These are phyloP conservation scores for Nigrospora sphaerica DNA, from an alignment of 2,329 filamentous ascomycete species.

Conservation along the genomic window DNA sequence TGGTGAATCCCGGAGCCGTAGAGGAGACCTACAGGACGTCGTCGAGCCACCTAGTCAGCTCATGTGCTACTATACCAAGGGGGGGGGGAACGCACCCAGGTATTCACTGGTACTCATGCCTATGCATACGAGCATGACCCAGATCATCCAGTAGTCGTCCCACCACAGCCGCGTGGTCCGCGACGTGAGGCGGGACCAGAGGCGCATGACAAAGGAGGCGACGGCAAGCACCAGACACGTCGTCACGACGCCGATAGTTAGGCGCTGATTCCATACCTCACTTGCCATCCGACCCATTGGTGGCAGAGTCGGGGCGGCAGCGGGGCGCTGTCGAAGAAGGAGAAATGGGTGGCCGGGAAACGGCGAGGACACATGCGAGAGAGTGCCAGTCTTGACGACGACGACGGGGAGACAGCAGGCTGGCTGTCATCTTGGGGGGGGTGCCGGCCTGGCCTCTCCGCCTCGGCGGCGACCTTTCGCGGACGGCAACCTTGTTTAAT, in stretches of 20 bases:
- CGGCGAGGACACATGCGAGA: no score
- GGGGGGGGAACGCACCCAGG: constrained; percentile 3
- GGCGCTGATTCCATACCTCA: constrained; percentile 10
- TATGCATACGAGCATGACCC: constrained; percentile 18
- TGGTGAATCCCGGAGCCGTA: neutral
- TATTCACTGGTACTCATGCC: constrained; percentile 14
- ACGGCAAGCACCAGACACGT: constrained; percentile 15
- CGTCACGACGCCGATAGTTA: constrained; percentile 18
- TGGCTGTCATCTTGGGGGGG: no score
- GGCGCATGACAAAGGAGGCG: constrained; percentile 16
- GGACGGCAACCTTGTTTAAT: no score
- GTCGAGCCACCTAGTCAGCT: neutral
- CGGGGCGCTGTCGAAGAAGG: neutral
- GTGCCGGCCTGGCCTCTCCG: no score
- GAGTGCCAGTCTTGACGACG: no score
- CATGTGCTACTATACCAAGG: neutral
- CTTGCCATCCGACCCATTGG: neutral
- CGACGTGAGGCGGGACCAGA: constrained; percentile 15
- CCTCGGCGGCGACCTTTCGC: no score
- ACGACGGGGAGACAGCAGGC: no score
- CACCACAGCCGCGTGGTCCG: constrained; percentile 16
- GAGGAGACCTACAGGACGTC: neutral
- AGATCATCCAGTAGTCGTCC: constrained; percentile 21
- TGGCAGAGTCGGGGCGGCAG: neutral
- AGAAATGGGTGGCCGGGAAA: neutral